Evolutionary conservation across 257 asterid species (phyloP), one percentile per base, ranked within the genome.

Genomic region (Avicennia marina): DNA sequence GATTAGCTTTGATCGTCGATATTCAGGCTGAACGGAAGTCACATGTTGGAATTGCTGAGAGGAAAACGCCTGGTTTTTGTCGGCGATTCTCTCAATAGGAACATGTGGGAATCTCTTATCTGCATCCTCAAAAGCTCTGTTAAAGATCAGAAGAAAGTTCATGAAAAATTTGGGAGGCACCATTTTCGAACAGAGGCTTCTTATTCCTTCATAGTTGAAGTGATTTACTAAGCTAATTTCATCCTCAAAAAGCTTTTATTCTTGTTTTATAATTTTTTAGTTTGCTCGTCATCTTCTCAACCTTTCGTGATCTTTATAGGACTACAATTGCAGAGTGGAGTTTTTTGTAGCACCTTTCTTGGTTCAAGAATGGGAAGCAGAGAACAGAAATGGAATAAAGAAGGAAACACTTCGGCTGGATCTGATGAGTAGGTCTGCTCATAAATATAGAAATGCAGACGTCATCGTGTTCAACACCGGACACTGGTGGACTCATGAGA

Each of bases 401-500:
- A 80, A 76, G 74, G 95, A 85, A 66, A 85, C 93, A 0, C 95
- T 85, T 24, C 61, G 91, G 17, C 91, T 85, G 17, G 95, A 85
- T 74, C 17, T 82, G n/a, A 40, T 85, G 18, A 77, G 74, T 47
- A 56, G 41, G 21, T 61, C 73, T n/a, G 81, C 91, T 47, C 73
- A 74, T 53, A 72, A 68, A 19, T 85, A 80, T 52, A 82, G 63
- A 55, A 51, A 58, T 2, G 93, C 93, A 1, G 95, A 82, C 20
- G 16, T 85, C 18, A 48, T 85, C 20, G 72, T 85, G 64, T 85
- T 80, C 75, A 85, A 85, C 79, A 85, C 95, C 0, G 91, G 95
- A n/a, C 95, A 85, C 41, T 85, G 93, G 95, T 85, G 95, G 91
- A 85, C 91, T 71, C 91, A 82, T 58, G 91, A 85, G 38, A 85